These are phyloP conservation scores for Quercus berberidifolia DNA, from an alignment of 306 rosid genomes.

Conservation along the genomic window DNA sequence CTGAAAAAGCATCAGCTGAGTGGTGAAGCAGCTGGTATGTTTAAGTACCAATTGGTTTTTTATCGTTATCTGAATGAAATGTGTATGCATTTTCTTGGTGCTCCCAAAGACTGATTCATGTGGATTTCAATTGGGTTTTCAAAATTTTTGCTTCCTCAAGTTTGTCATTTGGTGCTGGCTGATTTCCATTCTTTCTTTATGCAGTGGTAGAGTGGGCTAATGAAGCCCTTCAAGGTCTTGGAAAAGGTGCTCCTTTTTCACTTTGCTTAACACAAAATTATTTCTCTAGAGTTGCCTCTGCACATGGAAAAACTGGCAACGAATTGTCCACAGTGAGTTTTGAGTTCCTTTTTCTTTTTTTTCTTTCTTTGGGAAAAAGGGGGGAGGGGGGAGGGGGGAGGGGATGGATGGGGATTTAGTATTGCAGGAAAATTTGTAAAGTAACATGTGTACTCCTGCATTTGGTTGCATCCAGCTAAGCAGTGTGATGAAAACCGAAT, in stretches of 20 bases:
- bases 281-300: conserved; percentile 78
- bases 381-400: fast-evolving
- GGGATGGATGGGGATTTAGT: too few relatives aligned
- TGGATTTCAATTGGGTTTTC: conserved; percentile 1
- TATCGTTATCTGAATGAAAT: conserved; percentile 8
- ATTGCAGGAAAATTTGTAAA: neutral
- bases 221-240: conserved; percentile 91
- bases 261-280: conserved; percentile 72
- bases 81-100: neutral
- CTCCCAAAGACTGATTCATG: neutral
- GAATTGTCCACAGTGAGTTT: conserved; percentile 74
- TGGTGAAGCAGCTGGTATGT: conserved; percentile 64
- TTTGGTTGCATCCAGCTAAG: conserved; percentile 49
- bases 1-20: conserved; percentile 62
- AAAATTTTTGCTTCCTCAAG: neutral
- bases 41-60: conserved; percentile 10
- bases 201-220: conserved; percentile 89
- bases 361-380: too few relatives aligned
- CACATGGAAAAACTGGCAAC: conserved; percentile 40
- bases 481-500: conserved; percentile 87
- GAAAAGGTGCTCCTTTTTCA: conserved; percentile 94
- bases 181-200: conserved; percentile 17
- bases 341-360: neutral
- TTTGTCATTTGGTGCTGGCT: neutral
- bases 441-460: conserved; percentile 4